Evolutionary conservation across 106 monocot genomes (phyloP).

Genomic region (Dioscorea dumetorum): DNA sequence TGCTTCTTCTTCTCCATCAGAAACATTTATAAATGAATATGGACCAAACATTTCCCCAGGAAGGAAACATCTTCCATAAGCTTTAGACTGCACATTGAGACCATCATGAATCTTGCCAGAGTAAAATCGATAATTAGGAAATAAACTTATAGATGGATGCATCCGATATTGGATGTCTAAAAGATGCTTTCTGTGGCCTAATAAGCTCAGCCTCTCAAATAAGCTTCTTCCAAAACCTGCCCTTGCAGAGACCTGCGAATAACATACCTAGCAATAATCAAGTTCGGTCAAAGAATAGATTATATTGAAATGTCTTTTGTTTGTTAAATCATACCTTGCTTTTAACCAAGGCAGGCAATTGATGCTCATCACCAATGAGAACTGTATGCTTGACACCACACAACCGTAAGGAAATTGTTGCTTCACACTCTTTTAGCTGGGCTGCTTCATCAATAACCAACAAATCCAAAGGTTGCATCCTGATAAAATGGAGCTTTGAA

Average conservation of each 20-base stretch:
- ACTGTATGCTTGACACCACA: neutral
- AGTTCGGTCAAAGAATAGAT: no score
- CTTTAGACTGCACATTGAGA: conserved; percentile 22
- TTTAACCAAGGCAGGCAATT: neutral
- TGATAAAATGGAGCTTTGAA: neutral
- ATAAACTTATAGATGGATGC: conserved; percentile 8
- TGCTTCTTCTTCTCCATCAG: conserved; percentile 27
- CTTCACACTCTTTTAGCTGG: neutral
- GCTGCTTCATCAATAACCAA: neutral
- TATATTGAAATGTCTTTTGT: no score
- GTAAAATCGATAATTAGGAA: conserved; percentile 55
- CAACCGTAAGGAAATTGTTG: neutral
- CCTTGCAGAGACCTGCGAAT: conserved; percentile 21
- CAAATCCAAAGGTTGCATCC: neutral
- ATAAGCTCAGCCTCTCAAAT: conserved; percentile 11
- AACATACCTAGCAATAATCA: no score
- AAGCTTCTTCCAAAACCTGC: conserved; percentile 25
- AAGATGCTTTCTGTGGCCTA: conserved; percentile 14
- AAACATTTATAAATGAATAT: conserved; percentile 48
- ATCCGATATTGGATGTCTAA: conserved; percentile 7
- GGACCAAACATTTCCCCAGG: conserved; percentile 21
- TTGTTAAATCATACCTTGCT: neutral
- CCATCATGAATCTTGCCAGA: conserved; percentile 27
- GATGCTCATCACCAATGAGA: neutral
- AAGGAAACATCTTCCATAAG: conserved; percentile 22